phyloP scores from a whole-genome alignment of 139 green algal genomes.

The Chlamydomonas sphaeroides region DNA sequence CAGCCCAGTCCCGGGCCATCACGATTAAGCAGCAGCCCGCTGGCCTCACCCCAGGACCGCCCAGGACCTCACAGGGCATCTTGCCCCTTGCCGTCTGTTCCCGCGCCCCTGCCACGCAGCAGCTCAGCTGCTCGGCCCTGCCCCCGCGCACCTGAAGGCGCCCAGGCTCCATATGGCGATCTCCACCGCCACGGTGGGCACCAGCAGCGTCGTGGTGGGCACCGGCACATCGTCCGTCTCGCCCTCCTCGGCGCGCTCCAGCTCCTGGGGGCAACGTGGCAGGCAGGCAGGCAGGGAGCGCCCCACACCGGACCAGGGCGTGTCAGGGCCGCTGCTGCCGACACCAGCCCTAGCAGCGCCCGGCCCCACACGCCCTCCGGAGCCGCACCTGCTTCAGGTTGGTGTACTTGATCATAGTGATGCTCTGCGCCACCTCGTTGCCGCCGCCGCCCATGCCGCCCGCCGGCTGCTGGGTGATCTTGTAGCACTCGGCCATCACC shows the following conservation, averaged over 20 bases:
- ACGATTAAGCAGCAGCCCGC: too few species aligned
- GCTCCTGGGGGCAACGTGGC: not conserved
- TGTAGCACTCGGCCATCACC: conserved; percentile 54
- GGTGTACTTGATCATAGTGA: conserved; percentile 59
- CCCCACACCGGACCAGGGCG: too few species aligned
- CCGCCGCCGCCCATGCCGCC: conserved; percentile 2
- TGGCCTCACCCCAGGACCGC: too few species aligned
- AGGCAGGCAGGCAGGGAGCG: not conserved
- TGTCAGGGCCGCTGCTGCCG: too few species aligned
- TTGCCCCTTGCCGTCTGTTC: too few species aligned
- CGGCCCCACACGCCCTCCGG: too few species aligned
- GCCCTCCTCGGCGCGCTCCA: conserved; percentile 33
- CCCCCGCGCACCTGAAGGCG: conserved; percentile 25
- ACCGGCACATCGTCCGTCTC: conserved; percentile 35
- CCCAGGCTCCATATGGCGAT: conserved; percentile 56
- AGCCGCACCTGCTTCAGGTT: conserved; percentile 45
- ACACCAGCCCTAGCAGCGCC: too few species aligned
- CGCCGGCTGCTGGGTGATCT: conserved; percentile 48
- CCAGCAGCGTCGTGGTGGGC: conserved; percentile 33
- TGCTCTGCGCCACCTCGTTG: conserved; percentile 37
- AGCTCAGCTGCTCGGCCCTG: too few species aligned
- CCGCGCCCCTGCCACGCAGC: too few species aligned
- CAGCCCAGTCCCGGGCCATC: too few species aligned
- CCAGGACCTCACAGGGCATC: too few species aligned
- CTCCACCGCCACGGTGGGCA: conserved; percentile 49